Conservation (phyloP, 1,284 basidiomycete genomes). For the Rhodotorula sp. region DNA sequence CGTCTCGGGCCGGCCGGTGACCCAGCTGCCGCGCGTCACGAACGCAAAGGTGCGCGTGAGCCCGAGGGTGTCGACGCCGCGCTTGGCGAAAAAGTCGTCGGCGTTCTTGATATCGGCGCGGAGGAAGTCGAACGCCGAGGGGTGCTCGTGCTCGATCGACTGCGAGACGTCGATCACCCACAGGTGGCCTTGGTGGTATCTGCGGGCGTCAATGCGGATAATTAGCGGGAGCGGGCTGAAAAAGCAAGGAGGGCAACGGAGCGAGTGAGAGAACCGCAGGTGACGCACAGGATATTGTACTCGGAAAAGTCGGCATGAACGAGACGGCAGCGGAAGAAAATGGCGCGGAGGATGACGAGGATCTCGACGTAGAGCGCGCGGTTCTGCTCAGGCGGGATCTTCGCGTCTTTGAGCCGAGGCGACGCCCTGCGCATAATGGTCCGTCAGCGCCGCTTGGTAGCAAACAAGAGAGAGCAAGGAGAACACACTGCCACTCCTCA, state of each 20-base stretch:
- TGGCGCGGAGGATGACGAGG: conserved; percentile 73
- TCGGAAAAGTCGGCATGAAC: conserved; percentile 98
- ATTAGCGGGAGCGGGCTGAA: too few relatives aligned
- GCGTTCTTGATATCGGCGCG: conserved; percentile 89
- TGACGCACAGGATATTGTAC: conserved; percentile 89
- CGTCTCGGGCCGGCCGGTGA: conserved; percentile 46
- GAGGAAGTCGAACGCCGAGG: conserved; percentile 92
- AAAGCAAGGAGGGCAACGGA: conserved; percentile 21
- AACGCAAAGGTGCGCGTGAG: conserved; percentile 85
- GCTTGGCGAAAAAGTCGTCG: conserved; percentile 84
- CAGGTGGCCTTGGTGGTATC: conserved; percentile 65
- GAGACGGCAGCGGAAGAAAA: conserved; percentile 88
- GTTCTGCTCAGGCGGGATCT: conserved; percentile 62
- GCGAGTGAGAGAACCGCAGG: background rate
- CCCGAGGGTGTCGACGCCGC: conserved; percentile 76
- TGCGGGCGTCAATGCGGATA: conserved; percentile 33
- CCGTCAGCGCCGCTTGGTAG: background rate
- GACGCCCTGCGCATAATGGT: conserved; percentile 64
- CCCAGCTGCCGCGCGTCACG: conserved; percentile 64
- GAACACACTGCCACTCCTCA: conserved; percentile 68
- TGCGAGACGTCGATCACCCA: conserved; percentile 99
- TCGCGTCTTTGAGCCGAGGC: conserved; percentile 85
- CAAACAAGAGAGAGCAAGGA: background rate
- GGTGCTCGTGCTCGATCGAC: conserved; percentile 98
- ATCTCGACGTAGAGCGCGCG: conserved; percentile 74